A percentile compares a stretch with the other conserved stretches of the same genome.
These are phyloP conservation scores for Termitomyces sp. DNA, from an alignment of 768 basidiomycete genomes.

Conservation along the genomic window DNA sequence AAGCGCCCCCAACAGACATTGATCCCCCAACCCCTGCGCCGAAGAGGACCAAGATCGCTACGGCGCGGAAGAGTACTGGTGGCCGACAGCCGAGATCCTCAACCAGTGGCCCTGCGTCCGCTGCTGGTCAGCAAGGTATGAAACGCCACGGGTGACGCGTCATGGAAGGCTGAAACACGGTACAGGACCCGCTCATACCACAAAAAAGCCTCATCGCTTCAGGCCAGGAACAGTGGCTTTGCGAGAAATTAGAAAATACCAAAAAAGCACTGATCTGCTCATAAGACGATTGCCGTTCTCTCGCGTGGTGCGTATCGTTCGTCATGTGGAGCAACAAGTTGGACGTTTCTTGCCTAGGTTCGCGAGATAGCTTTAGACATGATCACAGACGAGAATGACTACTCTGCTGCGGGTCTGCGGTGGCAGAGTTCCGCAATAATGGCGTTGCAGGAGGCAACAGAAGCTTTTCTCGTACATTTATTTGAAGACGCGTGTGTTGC, in stretches of 20 bases:
- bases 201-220: conserved; percentile 58
- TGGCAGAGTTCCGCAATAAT: conserved; percentile 96
- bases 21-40: conserved; percentile 41
- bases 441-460: conserved; percentile 95
- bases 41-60: conserved; percentile 48
- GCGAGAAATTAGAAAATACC: conserved; percentile 91
- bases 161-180: background rate
- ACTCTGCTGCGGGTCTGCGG: conserved; percentile 56
- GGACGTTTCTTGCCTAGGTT: conserved; percentile 51
- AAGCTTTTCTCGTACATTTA: conserved; percentile 90
- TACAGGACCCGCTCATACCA: background rate
- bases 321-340: background rate
- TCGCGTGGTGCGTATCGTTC: conserved; percentile 61
- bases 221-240: conserved; percentile 88
- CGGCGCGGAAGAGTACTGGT: conserved; percentile 85
- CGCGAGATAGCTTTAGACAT: conserved; percentile 92
- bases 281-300: conserved; percentile 88
- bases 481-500: conserved; percentile 97
- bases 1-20: conserved; percentile 35
- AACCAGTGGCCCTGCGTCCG: conserved; percentile 9
- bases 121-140: conserved; percentile 6
- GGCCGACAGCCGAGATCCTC: conserved; percentile 46
- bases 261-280: conserved; percentile 87
- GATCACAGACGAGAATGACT: conserved; percentile 69
- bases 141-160: background rate